These are phyloP conservation scores for Brettanomyces anomalus DNA, from an alignment of 805 yeast genomes.

Conservation along the genomic window DNA sequence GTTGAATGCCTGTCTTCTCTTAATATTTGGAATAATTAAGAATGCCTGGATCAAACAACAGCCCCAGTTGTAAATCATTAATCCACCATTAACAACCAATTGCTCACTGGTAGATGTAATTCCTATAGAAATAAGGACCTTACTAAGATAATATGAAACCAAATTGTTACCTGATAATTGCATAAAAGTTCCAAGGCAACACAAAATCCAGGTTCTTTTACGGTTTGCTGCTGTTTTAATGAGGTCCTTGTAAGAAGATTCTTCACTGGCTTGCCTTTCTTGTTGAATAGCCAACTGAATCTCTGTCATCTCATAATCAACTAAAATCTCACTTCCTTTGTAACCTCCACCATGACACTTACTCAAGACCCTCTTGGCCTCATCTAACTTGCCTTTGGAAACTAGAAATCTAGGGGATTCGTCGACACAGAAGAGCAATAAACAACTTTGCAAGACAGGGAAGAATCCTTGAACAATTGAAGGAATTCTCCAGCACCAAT, in stretches of 20 bases:
- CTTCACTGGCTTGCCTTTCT: constrained; percentile 1
- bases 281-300: constrained; percentile 3
- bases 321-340: neutral
- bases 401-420: constrained; percentile 33
- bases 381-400: constrained; percentile 26
- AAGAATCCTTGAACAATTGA: constrained; percentile 36
- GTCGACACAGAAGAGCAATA: constrained; percentile 28
- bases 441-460: constrained; percentile 32
- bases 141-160: constrained; percentile 36
- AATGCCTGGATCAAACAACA: constrained; percentile 13
- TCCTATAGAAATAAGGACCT: constrained; percentile 18
- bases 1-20: constrained; percentile 11
- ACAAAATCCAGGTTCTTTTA: constrained; percentile 27
- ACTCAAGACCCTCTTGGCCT: constrained; percentile 37
- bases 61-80: constrained; percentile 12
- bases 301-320: constrained; percentile 2
- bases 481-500: constrained; percentile 47
- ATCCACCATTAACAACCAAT: constrained; percentile 17
- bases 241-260: constrained; percentile 1
- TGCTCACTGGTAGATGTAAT: constrained; percentile 10
- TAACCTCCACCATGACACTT: constrained; percentile 44
- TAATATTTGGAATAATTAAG: constrained; percentile 12
- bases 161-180: constrained; percentile 37
- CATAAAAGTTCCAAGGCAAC: constrained; percentile 23
- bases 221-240: constrained; percentile 24